Conservation (phyloP, 148 eudicot species). For the Simmondsia chinensis region DNA sequence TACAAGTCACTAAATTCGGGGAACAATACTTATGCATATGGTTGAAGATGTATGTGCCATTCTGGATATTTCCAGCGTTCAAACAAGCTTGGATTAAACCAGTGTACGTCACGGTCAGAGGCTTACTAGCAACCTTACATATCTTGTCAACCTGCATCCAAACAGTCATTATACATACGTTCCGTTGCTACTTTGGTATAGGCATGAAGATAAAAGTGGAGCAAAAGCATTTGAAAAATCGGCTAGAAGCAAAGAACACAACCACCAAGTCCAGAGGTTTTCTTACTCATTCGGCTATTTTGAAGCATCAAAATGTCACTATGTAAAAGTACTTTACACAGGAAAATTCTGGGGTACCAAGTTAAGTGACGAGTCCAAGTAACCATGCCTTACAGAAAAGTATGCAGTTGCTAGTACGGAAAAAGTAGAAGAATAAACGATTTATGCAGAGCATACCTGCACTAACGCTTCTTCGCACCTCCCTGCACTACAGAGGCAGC, state of each 20-base stretch:
- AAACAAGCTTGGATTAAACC: constrained; percentile 85
- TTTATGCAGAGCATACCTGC: constrained; percentile 80
- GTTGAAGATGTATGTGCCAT: constrained; percentile 53
- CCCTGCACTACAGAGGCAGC: constrained; percentile 95
- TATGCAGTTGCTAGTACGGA: no score
- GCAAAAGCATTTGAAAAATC: no score
- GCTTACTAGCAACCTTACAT: constrained; percentile 82
- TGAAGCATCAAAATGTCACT: no score
- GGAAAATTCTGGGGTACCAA: no score
- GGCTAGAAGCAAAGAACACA: no score
- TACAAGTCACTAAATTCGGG: constrained; percentile 74
- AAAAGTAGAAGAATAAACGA: no score
- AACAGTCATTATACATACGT: not conserved
- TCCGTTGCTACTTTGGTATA: not conserved
- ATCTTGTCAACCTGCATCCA: constrained; percentile 84
- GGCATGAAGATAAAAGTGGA: no score
- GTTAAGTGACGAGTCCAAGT: no score
- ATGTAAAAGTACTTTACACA: no score
- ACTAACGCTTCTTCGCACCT: constrained; percentile 71
- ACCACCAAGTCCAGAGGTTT: no score
- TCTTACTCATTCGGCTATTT: no score
- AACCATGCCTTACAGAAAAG: no score
- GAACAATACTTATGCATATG: constrained; percentile 79
- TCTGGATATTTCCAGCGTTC: constrained; percentile 38
- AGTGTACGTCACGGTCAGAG: constrained; percentile 83